phyloP scores from a whole-genome alignment of 331 rosid species.

The Malus hybrid region DNA sequence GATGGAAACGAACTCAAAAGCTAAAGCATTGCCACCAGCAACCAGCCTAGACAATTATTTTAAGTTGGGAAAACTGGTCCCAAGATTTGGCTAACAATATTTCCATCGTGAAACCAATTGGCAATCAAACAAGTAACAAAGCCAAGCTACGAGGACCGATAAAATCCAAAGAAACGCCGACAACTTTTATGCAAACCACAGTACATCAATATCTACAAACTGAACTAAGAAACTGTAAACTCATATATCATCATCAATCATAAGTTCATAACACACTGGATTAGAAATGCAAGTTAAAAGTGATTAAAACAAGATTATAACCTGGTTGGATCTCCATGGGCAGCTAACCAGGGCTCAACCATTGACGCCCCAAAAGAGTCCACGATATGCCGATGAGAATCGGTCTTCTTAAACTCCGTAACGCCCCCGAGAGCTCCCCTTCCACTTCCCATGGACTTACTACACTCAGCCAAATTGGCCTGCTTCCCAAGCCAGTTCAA shows the following conservation, averaged over 20 bases:
- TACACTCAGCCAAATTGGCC: constrained; percentile 87
- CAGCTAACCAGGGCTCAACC: constrained; percentile 96
- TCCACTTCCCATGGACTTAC: constrained; percentile 52
- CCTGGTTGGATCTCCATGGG: constrained; percentile 92
- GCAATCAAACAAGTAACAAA: neutral
- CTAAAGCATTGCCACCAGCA: neutral
- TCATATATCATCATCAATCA: neutral
- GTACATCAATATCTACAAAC: neutral
- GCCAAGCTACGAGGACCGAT: neutral
- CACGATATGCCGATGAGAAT: constrained; percentile 50
- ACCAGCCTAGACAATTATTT: neutral
- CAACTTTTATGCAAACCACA: neutral
- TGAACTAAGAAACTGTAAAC: neutral
- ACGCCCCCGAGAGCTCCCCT: constrained; percentile 21
- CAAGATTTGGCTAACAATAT: neutral
- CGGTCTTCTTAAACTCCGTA: constrained; percentile 50
- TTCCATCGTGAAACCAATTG: neutral
- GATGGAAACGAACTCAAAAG: neutral
- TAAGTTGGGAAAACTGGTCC: neutral
- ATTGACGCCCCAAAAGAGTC: constrained; percentile 74
- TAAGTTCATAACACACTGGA: neutral
- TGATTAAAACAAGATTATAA: constrained; percentile 14
- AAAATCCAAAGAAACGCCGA: no score
- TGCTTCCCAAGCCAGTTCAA: constrained; percentile 93
- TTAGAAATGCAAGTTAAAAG: neutral